These are phyloP conservation scores for Lathyrus oleraceus DNA, from an alignment of 306 rosid species.

Conservation along the genomic window DNA sequence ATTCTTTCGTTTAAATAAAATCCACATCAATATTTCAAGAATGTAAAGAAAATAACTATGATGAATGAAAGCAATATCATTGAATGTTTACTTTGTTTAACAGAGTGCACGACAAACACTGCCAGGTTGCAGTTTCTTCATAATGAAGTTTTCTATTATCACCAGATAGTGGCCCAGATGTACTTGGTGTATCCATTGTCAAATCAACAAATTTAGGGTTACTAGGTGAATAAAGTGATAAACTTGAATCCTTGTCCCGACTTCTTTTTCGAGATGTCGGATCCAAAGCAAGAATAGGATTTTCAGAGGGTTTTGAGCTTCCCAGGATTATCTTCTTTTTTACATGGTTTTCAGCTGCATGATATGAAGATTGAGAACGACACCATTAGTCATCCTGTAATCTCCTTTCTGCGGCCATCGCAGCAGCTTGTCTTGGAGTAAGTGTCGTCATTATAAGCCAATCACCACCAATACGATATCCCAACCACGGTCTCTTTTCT, in stretches of 20 bases:
- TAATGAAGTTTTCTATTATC: conserved; percentile 29
- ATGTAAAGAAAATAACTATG: background rate
- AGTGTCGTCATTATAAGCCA: conserved; percentile 68
- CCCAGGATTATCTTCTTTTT: conserved; percentile 36
- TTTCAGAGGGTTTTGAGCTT: conserved; percentile 29
- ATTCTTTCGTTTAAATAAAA: conserved; percentile 1
- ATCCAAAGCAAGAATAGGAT: conserved; percentile 34
- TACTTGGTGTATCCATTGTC: conserved; percentile 39
- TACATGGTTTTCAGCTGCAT: conserved; percentile 49
- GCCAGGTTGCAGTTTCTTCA: conserved; percentile 64
- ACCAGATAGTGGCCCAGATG: conserved; percentile 25
- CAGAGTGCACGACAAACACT: conserved; percentile 73
- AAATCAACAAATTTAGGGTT: conserved; percentile 33
- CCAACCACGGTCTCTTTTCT: conserved; percentile 64
- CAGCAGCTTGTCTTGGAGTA: conserved; percentile 94
- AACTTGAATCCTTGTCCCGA: conserved; percentile 40
- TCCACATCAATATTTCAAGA: background rate
- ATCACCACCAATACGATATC: conserved; percentile 82
- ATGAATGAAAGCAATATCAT: conserved; percentile 10
- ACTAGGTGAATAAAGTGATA: conserved; percentile 35
- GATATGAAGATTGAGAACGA: conserved; percentile 60
- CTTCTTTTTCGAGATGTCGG: conserved; percentile 53
- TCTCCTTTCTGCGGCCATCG: conserved; percentile 94
- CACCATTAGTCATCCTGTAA: conserved; percentile 95
- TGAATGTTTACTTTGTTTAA: conserved; percentile 66